Conservation (phyloP, 2,329 filamentous ascomycete genomes). For the Penicillium expansum region DNA sequence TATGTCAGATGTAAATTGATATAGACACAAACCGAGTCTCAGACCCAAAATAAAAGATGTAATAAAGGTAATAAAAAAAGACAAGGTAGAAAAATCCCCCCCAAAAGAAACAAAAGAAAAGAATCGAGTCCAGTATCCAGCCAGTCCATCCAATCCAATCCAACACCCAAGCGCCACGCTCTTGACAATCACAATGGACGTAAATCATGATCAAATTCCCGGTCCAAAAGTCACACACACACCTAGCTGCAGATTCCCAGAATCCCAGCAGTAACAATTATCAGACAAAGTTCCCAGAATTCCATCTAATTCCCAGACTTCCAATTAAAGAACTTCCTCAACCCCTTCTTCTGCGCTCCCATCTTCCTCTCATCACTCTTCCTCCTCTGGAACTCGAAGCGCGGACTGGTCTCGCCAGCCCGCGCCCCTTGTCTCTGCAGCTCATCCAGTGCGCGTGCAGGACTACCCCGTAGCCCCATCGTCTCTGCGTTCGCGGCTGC, state of each 20-base stretch:
- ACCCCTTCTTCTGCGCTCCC: constrained; percentile 11
- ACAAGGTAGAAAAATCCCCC: background rate
- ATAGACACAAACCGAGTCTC: constrained; percentile 6
- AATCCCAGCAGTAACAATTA: background rate
- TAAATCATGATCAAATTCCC: background rate
- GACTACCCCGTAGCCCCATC: constrained; percentile 22
- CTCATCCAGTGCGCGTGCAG: constrained; percentile 21
- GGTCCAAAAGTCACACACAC: background rate
- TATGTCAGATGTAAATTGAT: background rate
- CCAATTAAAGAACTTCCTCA: constrained; percentile 27
- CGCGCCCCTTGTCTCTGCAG: constrained; percentile 16
- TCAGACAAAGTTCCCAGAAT: background rate
- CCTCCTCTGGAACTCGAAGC: background rate
- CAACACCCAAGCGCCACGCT: background rate
- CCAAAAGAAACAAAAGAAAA: background rate
- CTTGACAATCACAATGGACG: background rate
- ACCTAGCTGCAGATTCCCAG: background rate
- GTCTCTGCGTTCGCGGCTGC: constrained; percentile 26
- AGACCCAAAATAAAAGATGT: constrained; percentile 8
- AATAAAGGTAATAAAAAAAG: constrained; percentile 1
- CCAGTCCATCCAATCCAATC: background rate
- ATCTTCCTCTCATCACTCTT: constrained; percentile 15
- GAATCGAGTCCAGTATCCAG: background rate
- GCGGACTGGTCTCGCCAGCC: background rate
- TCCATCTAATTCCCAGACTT: constrained; percentile 16